Evolutionary conservation across 1,284 basidiomycete species (phyloP).

Genomic region (Trichosporon coremiiforme): DNA sequence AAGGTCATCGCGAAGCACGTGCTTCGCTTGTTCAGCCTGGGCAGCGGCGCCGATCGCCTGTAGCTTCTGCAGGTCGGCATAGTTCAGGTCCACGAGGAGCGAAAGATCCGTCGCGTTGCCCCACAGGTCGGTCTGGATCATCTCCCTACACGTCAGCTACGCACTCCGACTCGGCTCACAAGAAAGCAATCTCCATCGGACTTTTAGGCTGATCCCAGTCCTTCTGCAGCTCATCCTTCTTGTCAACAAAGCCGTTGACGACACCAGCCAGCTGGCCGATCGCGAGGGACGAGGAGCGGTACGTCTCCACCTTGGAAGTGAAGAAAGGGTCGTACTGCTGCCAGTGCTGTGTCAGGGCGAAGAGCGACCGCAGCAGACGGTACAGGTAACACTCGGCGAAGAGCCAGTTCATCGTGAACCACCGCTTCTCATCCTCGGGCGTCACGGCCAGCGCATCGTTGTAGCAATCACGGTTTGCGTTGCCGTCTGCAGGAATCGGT

Average conservation of each 20-base stretch:
- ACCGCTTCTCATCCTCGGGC: constrained; percentile 66
- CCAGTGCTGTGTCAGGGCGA: constrained; percentile 74
- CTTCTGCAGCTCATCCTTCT: constrained; percentile 40
- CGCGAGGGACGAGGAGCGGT: constrained; percentile 74
- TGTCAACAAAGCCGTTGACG: constrained; percentile 37
- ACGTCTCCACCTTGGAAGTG: constrained; percentile 76
- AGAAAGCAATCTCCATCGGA: constrained; percentile 53
- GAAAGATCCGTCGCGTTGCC: constrained; percentile 58
- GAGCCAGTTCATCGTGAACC: constrained; percentile 92
- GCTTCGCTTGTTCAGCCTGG: constrained; percentile 70
- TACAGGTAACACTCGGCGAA: constrained; percentile 86
- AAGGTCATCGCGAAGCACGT: constrained; percentile 84
- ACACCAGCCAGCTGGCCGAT: constrained; percentile 63
- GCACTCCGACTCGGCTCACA: constrained; percentile 37
- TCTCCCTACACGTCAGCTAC: constrained; percentile 40
- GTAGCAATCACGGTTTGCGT: constrained; percentile 67
- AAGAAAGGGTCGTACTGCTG: constrained; percentile 80
- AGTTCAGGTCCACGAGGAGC: constrained; percentile 55
- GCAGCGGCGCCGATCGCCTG: constrained; percentile 79
- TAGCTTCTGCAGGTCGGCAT: constrained; percentile 76
- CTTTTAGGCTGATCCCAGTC: constrained; percentile 43
- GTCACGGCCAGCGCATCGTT: constrained; percentile 70
- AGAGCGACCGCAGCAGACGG: constrained; percentile 75
- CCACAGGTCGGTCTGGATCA: constrained; percentile 57
- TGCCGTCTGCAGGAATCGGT: constrained; percentile 71